Conservation (phyloP, 2,329 filamentous ascomycete species). For the Fusarium ramigenum region DNA sequence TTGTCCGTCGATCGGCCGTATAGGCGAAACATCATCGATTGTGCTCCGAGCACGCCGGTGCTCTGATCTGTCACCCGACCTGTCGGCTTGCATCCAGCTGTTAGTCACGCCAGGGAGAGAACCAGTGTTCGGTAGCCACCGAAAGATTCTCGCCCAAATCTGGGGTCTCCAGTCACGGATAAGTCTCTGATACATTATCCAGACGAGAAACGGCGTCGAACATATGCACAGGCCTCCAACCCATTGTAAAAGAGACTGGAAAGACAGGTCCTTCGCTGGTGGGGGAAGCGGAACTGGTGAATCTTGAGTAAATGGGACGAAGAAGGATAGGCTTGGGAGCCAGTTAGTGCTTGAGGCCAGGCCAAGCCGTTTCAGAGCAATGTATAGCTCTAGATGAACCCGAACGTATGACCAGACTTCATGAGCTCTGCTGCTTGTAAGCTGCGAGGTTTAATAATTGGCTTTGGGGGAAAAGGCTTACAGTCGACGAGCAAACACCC, state of each 20-base stretch:
- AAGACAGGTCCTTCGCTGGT: conserved; percentile 50
- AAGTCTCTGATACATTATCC: conserved; percentile 54
- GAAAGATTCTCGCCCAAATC: conserved; percentile 53
- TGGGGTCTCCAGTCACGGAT: conserved; percentile 49
- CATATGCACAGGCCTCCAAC: conserved; percentile 53
- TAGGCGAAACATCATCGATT: conserved; percentile 39
- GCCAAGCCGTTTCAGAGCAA: conserved; percentile 62
- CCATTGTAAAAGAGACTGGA: conserved; percentile 55
- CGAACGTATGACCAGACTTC: conserved; percentile 55
- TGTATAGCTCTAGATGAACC: conserved; percentile 62
- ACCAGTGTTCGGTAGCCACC: conserved; percentile 52
- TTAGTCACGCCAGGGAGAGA: conserved; percentile 41
- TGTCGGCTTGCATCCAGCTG: conserved; percentile 17
- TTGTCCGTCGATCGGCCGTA: conserved; percentile 45
- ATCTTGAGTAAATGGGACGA: conserved; percentile 62
- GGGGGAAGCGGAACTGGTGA: conserved; percentile 62
- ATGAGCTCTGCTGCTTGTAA: conserved; percentile 40
- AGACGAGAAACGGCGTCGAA: conserved; percentile 58
- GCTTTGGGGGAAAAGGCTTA: conserved; percentile 27
- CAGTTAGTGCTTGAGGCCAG: conserved; percentile 53
- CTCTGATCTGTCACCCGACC: conserved; percentile 28
- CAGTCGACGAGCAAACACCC: conserved; percentile 39
- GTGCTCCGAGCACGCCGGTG: conserved; percentile 34
- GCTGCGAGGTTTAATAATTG: background rate
- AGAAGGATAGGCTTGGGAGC: conserved; percentile 60